A percentile compares a stretch with the other conserved stretches of the same genome.
Evolutionary conservation across 2,329 filamentous ascomycete genomes (phyloP).

Genomic region (Diaporthe batatas): DNA sequence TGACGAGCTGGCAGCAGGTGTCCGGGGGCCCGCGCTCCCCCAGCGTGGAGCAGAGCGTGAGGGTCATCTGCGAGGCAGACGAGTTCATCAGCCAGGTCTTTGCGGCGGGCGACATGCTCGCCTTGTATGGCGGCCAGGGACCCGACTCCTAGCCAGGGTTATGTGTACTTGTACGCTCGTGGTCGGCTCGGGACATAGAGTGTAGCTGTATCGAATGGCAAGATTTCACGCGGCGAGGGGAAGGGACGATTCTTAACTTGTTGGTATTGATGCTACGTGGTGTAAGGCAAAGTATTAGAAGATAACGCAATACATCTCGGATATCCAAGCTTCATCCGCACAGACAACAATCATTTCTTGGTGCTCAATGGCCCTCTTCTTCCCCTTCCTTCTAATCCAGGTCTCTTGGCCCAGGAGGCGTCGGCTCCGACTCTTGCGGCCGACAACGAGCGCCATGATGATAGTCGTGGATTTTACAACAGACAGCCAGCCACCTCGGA

Average conservation of each 20-base stretch:
- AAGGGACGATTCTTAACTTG: too few species aligned
- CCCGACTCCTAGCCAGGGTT: not conserved
- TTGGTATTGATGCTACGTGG: not conserved
- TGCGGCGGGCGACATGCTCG: conserved; percentile 41
- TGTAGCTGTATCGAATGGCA: not conserved
- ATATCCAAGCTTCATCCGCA: too few species aligned
- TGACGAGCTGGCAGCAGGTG: conserved; percentile 58
- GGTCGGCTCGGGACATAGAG: not conserved
- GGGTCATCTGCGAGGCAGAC: conserved; percentile 60
- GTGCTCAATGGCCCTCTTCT: too few species aligned
- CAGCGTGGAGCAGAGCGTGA: conserved; percentile 61
- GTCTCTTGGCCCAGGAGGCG: too few species aligned
- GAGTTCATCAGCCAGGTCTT: conserved; percentile 56
- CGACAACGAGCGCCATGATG: too few species aligned
- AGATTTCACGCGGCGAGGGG: not conserved
- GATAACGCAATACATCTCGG: too few species aligned
- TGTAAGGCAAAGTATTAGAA: too few species aligned
- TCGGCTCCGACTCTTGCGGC: too few species aligned
- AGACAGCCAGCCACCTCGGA: too few species aligned
- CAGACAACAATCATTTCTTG: too few species aligned
- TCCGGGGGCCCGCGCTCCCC: conserved; percentile 57
- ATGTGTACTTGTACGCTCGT: not conserved
- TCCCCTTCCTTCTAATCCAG: too few species aligned
- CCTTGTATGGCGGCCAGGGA: conserved; percentile 22
- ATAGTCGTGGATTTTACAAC: too few species aligned